Evolutionary conservation across 805 yeast genomes (phyloP), one percentile per base, ranked within the genome.

Genomic region (Maudiozyma serrabonitensis): DNA sequence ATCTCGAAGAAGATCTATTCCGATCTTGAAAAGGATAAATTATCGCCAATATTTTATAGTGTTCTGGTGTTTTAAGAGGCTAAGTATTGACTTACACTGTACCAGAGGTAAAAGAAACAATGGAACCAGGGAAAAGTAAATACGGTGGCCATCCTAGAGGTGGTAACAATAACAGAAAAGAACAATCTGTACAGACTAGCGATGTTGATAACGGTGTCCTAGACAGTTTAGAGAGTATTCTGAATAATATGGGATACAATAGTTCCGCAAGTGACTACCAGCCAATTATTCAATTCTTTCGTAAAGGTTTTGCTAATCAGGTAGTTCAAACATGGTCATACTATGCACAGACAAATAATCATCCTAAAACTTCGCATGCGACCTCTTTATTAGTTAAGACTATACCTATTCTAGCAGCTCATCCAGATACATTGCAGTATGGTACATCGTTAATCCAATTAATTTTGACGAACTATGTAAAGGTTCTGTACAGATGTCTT

Each of bases 401-500:
- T 0, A 45, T 76, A 6, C 53, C 58, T 25, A 40, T 62, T 11
- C 49, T 68, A 11, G 55, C 54, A 13, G 42, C 54, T 7, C 57
- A 49, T 28, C 41, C 51, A 9, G 23, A 51, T 11, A 57, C 56
- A 15, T 38, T 55, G 2, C 60, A 52, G 28, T 51, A 54, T 43
- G 68, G 67, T 21, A 44, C 50, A 38, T 26, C 31, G 4, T 23
- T 65, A 26, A 62, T 82, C 49, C 73, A 73, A 46, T 75, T 75
- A 13, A 67, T 89, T 3, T 62, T 88, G 9, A 68, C 73, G 1
- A 74, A 73, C 44, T 79, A 85, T 60, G 62, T 75, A 41, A 85
- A 82, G 56, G 75, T 80, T 7, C 68, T 89, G 2, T 86, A 84
- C 64, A 72, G 95, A 56, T 81, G 84, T 16, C 68, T 89, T 39